Evolutionary conservation across 1,139 yeast genomes (phyloP).

Genomic region (Taiozyma sp.): DNA sequence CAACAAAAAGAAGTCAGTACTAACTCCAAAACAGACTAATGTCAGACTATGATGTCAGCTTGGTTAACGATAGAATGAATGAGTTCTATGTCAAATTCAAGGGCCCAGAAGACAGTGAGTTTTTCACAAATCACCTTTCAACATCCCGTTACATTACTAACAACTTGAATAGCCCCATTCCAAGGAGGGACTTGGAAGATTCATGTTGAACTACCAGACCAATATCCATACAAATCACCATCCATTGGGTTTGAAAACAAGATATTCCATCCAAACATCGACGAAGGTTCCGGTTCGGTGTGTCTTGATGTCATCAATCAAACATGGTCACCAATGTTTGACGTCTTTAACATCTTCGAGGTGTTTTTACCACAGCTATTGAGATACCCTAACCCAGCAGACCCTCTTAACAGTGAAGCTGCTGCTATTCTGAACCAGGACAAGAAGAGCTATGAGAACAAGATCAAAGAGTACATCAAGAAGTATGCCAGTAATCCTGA

Average conservation of each 20-base stretch:
- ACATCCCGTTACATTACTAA: not conserved
- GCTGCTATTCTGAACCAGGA: conserved; percentile 76
- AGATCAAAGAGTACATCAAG: conserved; percentile 69
- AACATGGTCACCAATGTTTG: conserved; percentile 99
- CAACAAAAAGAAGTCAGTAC: not conserved
- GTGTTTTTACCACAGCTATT: conserved; percentile 89
- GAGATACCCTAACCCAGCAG: conserved; percentile 91
- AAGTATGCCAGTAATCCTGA: conserved; percentile 63
- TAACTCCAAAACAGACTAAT: conserved; percentile 44
- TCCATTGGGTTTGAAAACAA: conserved; percentile 91
- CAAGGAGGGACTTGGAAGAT: conserved; percentile 90
- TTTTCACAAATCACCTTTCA: too few relatives aligned
- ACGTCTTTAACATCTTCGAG: conserved; percentile 84
- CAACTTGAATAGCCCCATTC: conserved; percentile 53
- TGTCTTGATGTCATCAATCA: conserved; percentile 96
- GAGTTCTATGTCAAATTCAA: conserved; percentile 82
- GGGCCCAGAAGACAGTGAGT: conserved; percentile 76
- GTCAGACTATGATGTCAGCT: conserved; percentile 89
- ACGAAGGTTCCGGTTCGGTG: conserved; percentile 86
- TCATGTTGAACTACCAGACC: conserved; percentile 92
- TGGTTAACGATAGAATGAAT: conserved; percentile 86
- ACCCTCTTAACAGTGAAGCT: conserved; percentile 92
- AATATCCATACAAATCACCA: conserved; percentile 93
- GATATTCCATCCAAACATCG: conserved; percentile 92
- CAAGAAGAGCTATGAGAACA: conserved; percentile 59